A percentile compares a stretch with the other conserved stretches of the same genome.
phyloP scores from a whole-genome alignment of 2,329 filamentous ascomycete species.

The Fonsecaea erecta region DNA sequence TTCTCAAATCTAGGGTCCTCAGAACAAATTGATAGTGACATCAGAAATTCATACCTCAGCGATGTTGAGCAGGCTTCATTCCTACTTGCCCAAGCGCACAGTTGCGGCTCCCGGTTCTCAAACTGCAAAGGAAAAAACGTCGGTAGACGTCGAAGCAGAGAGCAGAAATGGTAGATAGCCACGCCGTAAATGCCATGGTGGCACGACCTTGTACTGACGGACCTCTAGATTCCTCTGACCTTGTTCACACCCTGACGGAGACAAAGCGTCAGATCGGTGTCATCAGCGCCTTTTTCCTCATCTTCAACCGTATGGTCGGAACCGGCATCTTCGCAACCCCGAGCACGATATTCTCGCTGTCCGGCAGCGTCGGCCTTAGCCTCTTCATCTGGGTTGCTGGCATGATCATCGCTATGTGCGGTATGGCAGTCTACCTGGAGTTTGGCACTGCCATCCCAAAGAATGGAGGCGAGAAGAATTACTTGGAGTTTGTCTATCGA shows the following conservation, averaged over 20 bases:
- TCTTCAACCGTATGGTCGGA: slow-evolving; percentile 54
- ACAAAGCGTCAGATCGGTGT: slow-evolving; percentile 43
- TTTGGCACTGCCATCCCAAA: slow-evolving; percentile 53
- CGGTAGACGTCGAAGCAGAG: neutral
- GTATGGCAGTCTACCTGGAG: slow-evolving; percentile 55
- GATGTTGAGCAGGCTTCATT: neutral
- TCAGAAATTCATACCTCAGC: neutral
- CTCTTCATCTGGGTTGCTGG: slow-evolving; percentile 62
- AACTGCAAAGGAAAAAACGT: neutral
- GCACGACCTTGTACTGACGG: neutral
- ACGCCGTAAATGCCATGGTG: neutral
- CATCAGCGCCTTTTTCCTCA: slow-evolving; percentile 51
- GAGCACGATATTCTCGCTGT: slow-evolving; percentile 60
- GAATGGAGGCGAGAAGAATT: slow-evolving; percentile 59
- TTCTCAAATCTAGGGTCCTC: neutral
- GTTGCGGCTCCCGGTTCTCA: neutral
- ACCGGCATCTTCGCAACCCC: slow-evolving; percentile 61
- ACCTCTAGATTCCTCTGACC: neutral
- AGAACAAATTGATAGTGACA: neutral
- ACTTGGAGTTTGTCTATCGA: slow-evolving; percentile 59
- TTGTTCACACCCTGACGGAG: slow-evolving; percentile 16
- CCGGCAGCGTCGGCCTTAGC: slow-evolving; percentile 60
- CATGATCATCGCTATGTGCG: slow-evolving; percentile 52
- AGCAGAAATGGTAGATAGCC: neutral
- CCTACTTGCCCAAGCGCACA: neutral